These are phyloP conservation scores for Zymoseptoria pseudotritici DNA, from an alignment of 2,329 filamentous ascomycete species.

Conservation along the genomic window DNA sequence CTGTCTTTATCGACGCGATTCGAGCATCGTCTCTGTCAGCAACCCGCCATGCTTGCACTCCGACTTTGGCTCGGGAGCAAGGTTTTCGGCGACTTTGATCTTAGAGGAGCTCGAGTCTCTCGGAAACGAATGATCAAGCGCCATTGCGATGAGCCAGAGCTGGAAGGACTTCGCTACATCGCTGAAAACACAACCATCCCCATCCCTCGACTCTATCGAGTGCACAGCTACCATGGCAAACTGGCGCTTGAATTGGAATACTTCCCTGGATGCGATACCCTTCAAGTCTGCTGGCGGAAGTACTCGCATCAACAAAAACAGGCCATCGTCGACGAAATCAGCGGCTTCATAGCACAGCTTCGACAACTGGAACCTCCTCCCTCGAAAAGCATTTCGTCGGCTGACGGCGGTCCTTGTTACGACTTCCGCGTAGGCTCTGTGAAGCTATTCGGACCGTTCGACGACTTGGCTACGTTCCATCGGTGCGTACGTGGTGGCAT, in stretches of 20 bases:
- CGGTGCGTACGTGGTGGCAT: slow-evolving; percentile 3
- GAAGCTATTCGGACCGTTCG: slow-evolving; percentile 7
- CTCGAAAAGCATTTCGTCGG: background rate
- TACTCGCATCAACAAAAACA: slow-evolving; percentile 1
- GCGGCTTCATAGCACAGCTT: slow-evolving; percentile 4
- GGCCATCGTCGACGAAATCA: background rate
- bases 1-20: background rate
- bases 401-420: slow-evolving; percentile 5
- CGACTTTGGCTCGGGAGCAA: slow-evolving; percentile 1
- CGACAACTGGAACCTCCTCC: background rate
- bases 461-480: slow-evolving; percentile 3
- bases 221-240: background rate
- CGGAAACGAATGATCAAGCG: slow-evolving; percentile 5
- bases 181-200: slow-evolving; percentile 38
- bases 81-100: background rate
- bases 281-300: background rate
- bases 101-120: slow-evolving; percentile 1
- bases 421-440: slow-evolving; percentile 5
- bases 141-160: slow-evolving; percentile 2
- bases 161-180: slow-evolving; percentile 27
- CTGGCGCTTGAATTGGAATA: slow-evolving; percentile 4
- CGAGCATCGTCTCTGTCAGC: background rate
- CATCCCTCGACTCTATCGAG: slow-evolving; percentile 36
- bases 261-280: background rate
- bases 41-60: background rate